phyloP scores from a whole-genome alignment of 306 rosid species.

The Begonia peltatifolia region DNA sequence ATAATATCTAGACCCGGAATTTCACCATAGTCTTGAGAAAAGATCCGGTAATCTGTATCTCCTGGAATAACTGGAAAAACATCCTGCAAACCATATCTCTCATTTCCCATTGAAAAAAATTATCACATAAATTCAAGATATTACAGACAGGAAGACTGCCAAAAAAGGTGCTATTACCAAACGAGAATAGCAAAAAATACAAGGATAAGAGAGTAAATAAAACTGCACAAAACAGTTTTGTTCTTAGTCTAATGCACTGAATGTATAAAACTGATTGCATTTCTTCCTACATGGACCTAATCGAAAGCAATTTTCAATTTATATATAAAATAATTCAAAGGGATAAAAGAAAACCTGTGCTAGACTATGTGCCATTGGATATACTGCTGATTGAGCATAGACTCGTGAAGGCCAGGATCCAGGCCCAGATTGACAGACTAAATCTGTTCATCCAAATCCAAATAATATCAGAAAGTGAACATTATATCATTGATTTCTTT shows the following conservation, averaged over 20 bases:
- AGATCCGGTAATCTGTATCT: constrained; percentile 92
- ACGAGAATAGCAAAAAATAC: neutral
- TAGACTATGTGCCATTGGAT: constrained; percentile 98
- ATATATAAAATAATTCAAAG: neutral
- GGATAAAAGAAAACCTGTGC: constrained; percentile 58
- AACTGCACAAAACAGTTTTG: neutral
- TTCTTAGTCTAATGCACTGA: neutral
- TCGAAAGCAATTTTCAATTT: too few relatives aligned
- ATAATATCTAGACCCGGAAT: constrained; percentile 97
- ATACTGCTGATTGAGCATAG: constrained; percentile 79
- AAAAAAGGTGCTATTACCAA: neutral
- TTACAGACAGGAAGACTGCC: neutral
- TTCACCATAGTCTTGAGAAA: constrained; percentile 79
- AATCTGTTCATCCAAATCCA: constrained; percentile 37
- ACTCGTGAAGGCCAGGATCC: constrained; percentile 78
- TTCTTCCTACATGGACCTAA: too few relatives aligned
- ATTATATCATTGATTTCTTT: constrained; percentile 9
- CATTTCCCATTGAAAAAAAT: constrained; percentile 5
- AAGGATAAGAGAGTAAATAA: neutral
- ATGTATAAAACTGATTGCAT: too few relatives aligned
- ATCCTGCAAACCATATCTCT: constrained; percentile 49
- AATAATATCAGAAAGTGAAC: constrained; percentile 5
- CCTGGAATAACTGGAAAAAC: constrained; percentile 94
- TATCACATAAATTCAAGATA: neutral
- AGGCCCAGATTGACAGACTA: constrained; percentile 98